These are phyloP conservation scores for Apophysomyces variabilis DNA, from an alignment of 371 early-diverging fungal species.

Conservation along the genomic window DNA sequence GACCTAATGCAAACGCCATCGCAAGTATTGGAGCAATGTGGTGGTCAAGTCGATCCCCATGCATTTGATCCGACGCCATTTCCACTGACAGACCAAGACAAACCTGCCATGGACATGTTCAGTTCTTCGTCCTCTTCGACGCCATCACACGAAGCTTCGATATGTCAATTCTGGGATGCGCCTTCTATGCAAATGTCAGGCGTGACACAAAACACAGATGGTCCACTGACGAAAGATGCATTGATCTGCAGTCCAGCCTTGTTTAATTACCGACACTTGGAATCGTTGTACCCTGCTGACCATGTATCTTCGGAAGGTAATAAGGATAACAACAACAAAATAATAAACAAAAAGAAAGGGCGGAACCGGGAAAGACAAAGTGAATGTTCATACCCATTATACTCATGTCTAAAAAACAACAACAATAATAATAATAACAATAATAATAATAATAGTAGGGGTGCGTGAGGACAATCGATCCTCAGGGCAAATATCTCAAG, in stretches of 20 bases:
- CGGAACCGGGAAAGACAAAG: too few species aligned
- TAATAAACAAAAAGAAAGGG: too few species aligned
- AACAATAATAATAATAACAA: too few species aligned
- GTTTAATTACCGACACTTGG: conserved; percentile 4
- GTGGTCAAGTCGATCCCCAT: background rate
- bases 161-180: background rate
- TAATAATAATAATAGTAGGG: too few species aligned
- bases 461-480: too few species aligned
- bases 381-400: too few species aligned
- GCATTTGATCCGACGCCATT: background rate
- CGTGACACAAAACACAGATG: background rate
- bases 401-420: too few species aligned
- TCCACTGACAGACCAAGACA: background rate
- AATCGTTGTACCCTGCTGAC: too few species aligned
- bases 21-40: conserved; percentile 5
- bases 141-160: background rate
- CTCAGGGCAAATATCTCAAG: background rate
- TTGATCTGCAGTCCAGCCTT: background rate
- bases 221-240: background rate
- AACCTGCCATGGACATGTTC: background rate
- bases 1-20: background rate
- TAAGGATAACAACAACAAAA: too few species aligned
- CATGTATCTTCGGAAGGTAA: too few species aligned
- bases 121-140: background rate
- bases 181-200: background rate